These are phyloP conservation scores for Syzygium aromaticum DNA, from an alignment of 345 rosid genomes.

Conservation along the genomic window DNA sequence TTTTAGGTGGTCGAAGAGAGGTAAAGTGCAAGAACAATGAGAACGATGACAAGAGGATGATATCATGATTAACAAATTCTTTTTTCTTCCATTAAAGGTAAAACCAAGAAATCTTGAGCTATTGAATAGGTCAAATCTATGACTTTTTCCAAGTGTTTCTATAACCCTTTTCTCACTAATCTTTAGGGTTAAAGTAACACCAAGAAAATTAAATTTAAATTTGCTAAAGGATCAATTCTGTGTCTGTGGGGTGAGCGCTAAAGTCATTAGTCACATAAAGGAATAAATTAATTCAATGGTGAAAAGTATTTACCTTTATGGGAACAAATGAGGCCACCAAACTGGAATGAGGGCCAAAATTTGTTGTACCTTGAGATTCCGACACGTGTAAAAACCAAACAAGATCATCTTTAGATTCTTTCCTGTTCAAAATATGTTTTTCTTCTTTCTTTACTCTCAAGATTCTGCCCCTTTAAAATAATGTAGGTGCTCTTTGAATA, in stretches of 20 bases:
- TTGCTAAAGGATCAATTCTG: neutral
- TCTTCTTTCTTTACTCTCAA: neutral
- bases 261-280: neutral
- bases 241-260: neutral
- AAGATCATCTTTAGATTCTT: neutral
- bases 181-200: neutral
- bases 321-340: neutral
- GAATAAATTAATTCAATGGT: neutral
- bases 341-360: neutral
- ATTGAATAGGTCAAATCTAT: neutral
- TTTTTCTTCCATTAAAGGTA: neutral
- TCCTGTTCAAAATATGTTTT: neutral
- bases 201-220: neutral
- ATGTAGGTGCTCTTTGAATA: neutral
- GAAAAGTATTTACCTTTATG: neutral
- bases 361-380: conserved; percentile 4
- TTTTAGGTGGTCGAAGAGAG: neutral
- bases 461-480: neutral
- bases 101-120: neutral
- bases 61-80: neutral
- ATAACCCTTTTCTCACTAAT: neutral
- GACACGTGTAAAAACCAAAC: neutral
- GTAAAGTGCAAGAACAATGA: neutral
- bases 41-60: neutral
- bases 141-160: neutral